Evolutionary conservation across 345 rosid species (phyloP), one percentile per base, ranked within the genome.

Genomic region (Citrus hindsii): DNA sequence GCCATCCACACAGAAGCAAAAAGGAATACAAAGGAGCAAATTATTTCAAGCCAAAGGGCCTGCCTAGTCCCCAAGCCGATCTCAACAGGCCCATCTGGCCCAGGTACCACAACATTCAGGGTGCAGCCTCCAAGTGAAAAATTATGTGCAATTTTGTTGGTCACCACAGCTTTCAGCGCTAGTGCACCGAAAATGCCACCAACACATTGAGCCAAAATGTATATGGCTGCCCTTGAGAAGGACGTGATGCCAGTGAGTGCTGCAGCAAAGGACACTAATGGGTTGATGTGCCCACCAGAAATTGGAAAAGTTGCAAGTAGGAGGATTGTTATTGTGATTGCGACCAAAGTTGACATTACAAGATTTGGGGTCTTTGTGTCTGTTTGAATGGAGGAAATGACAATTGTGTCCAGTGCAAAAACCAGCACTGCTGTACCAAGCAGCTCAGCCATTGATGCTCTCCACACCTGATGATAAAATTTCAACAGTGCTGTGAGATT

Each of bases 261-360:
- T 5, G 88, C 88, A 3, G 82, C 68, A 55, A 85, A 68, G 76
- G 87, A 78, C 71, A 87, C 27, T 28, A 82, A 48, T 6, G 86
- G 88, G 77, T 82, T 85, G 53, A 87, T 83, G 79, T 85, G 90
- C 67, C 88, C 87, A 14, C 85, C 86, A 4, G 88, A 82, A 32
- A 85, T 76, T n/a, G 87, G 85, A 32, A 74, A 81, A 3, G 86
- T 85, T 6, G 83, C 87, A 7, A 81, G 25, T 7, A 84, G 82
- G 42, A 85, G 79, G 35, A 83, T 66, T n/a, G 73, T 76, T 14
- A 76, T 22, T 1, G 5, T 69, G 69, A 85, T 5, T 33, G 77
- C 82, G 12, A 79, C 75, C 32, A 83, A 28, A 55, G 60, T 6
- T 19, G 84, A 81, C 72, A 83, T 68, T 33, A 85, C 32, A 7